These are phyloP conservation scores for Rhizopus sp. DNA, from an alignment of 371 early-diverging fungal species.

Conservation along the genomic window DNA sequence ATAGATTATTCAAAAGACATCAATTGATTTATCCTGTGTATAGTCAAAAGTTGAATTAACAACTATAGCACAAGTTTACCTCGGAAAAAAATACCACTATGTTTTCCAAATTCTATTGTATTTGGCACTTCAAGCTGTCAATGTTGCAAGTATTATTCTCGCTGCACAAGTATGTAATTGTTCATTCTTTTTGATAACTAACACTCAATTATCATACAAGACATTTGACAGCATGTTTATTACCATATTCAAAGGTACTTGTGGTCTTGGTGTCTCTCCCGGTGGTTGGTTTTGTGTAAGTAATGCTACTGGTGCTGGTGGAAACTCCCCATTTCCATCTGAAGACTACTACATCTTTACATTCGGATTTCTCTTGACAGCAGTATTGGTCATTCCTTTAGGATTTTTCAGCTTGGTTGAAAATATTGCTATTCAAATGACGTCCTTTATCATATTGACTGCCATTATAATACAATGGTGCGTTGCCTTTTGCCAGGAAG, in stretches of 20 bases:
- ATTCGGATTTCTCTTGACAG: slow-evolving; percentile 50
- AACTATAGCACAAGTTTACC: slow-evolving; percentile 56
- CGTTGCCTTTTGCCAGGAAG: slow-evolving; percentile 53
- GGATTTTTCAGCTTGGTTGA: slow-evolving; percentile 61
- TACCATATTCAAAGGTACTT: slow-evolving; percentile 44
- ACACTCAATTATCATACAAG: slow-evolving; percentile 13
- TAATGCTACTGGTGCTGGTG: slow-evolving; percentile 7
- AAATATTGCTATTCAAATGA: slow-evolving; percentile 59
- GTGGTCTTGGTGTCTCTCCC: slow-evolving; percentile 40
- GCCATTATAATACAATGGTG: slow-evolving; percentile 58
- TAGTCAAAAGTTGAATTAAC: slow-evolving; percentile 59
- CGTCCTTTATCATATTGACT: slow-evolving; percentile 49
- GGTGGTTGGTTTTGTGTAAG: slow-evolving; percentile 45
- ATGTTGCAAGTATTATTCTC: slow-evolving; percentile 62
- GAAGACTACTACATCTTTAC: slow-evolving; percentile 58
- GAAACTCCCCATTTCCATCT: slow-evolving; percentile 48
- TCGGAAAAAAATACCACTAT: slow-evolving; percentile 56
- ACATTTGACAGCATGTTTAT: slow-evolving; percentile 48
- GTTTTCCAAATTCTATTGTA: slow-evolving; percentile 57
- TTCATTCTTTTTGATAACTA: not conserved
- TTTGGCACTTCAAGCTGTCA: slow-evolving; percentile 61
- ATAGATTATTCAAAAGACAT: not conserved
- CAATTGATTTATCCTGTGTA: slow-evolving; percentile 3
- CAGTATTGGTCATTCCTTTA: slow-evolving; percentile 56
- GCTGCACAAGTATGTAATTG: slow-evolving; percentile 51